phyloP scores from a whole-genome alignment of 768 basidiomycete genomes.

The Sistotremastrum niveocremeum region DNA sequence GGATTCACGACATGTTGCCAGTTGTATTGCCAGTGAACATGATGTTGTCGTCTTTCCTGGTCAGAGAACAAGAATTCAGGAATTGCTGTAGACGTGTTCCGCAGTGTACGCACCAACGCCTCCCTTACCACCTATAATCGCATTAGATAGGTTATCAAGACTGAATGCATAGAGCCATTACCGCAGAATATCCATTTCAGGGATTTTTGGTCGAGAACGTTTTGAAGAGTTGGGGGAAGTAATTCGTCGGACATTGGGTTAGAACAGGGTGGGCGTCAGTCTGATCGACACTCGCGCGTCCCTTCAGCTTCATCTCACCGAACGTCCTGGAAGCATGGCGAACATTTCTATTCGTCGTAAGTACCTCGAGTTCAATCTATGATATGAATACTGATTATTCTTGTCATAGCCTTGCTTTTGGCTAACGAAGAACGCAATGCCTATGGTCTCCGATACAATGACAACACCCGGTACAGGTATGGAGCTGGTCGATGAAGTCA shows the following conservation, averaged over 20 bases:
- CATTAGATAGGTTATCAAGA: slow-evolving; percentile 1
- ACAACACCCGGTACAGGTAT: slow-evolving; percentile 75
- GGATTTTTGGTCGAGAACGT: slow-evolving; percentile 82
- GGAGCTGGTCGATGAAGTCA: slow-evolving; percentile 4
- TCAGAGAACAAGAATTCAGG: not conserved
- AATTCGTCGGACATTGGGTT: slow-evolving; percentile 43
- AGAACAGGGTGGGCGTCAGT: slow-evolving; percentile 5
- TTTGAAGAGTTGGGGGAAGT: slow-evolving; percentile 80
- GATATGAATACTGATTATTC: not conserved
- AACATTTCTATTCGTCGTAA: too few relatives aligned
- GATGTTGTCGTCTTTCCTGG: slow-evolving; percentile 96
- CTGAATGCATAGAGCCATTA: slow-evolving; percentile 13
- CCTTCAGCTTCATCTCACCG: not conserved
- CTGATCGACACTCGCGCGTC: slow-evolving; percentile 6
- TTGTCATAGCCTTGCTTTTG: slow-evolving; percentile 56
- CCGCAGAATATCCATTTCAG: slow-evolving; percentile 99
- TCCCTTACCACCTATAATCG: slow-evolving; percentile 78
- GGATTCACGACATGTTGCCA: slow-evolving; percentile 82
- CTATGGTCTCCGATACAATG: slow-evolving; percentile 85
- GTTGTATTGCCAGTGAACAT: slow-evolving; percentile 93
- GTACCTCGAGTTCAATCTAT: not conserved
- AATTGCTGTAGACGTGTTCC: not conserved
- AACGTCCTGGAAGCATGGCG: not conserved
- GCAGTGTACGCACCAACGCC: slow-evolving; percentile 67
- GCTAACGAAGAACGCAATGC: slow-evolving; percentile 82